phyloP scores from a whole-genome alignment of 2,329 filamentous ascomycete genomes.

The Septoria linicola region DNA sequence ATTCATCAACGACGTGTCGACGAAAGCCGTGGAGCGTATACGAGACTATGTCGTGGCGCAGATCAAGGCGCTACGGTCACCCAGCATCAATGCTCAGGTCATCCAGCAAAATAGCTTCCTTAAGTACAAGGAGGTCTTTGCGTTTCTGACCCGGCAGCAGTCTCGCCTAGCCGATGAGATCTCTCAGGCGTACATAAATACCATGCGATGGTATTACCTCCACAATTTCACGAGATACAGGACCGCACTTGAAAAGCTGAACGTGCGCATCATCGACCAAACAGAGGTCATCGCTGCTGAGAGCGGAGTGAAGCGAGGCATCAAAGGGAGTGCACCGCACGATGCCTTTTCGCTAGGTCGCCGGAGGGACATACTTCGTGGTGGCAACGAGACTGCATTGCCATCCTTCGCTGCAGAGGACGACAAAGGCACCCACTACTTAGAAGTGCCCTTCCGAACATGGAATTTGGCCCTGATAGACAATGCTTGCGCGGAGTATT shows the following conservation, averaged over 20 bases:
- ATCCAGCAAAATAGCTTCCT: constrained; percentile 92
- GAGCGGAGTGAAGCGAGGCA: constrained; percentile 46
- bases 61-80: constrained; percentile 89
- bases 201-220: constrained; percentile 97
- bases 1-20: constrained; percentile 76
- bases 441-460: constrained; percentile 87
- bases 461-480: constrained; percentile 93
- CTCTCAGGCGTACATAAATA: constrained; percentile 90
- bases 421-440: constrained; percentile 77
- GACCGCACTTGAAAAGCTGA: constrained; percentile 78
- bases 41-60: constrained; percentile 91
- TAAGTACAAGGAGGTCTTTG: constrained; percentile 82
- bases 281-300: constrained; percentile 74
- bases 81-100: constrained; percentile 94
- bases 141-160: constrained; percentile 81
- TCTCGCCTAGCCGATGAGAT: constrained; percentile 84
- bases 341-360: constrained; percentile 89
- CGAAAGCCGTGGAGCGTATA: constrained; percentile 90
- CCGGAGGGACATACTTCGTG: constrained; percentile 76
- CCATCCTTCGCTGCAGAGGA: constrained; percentile 91
- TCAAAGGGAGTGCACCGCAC: constrained; percentile 48
- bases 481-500: constrained; percentile 92
- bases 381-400: constrained; percentile 70
- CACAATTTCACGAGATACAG: constrained; percentile 89
- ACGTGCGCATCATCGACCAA: constrained; percentile 77